Evolutionary conservation across 495 filamentous ascomycete genomes (phyloP).

Genomic region (Friedmanniomyces simplex): DNA sequence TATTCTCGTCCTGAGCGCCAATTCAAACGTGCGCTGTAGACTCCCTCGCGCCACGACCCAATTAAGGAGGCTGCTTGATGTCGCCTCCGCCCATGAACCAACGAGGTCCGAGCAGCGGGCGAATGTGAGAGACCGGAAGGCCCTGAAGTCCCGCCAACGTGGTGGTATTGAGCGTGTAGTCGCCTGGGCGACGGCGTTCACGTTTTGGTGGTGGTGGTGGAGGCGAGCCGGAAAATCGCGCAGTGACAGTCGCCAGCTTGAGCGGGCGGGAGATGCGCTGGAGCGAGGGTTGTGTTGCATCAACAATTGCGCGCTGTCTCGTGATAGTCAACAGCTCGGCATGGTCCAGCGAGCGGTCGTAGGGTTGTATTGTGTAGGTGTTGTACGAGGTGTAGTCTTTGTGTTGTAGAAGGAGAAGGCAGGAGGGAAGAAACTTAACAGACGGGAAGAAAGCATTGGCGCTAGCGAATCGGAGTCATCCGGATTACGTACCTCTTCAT

Average conservation of each 20-base stretch:
- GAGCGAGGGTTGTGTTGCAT: background rate
- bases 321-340: constrained; percentile 3
- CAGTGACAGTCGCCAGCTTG: constrained; percentile 8
- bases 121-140: constrained; percentile 66
- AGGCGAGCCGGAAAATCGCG: background rate
- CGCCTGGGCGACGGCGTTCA: constrained; percentile 11
- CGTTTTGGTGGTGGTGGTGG: background rate
- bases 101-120: constrained; percentile 87
- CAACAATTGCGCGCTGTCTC: background rate
- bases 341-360: background rate
- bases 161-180: constrained; percentile 44
- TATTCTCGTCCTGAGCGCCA: background rate
- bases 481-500: too few species aligned
- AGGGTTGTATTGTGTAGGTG: background rate
- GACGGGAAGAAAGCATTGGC: too few species aligned
- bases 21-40: background rate
- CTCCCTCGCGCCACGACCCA: constrained; percentile 32
- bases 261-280: background rate
- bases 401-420: background rate
- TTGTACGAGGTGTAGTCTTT: background rate
- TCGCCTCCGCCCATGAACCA: constrained; percentile 94
- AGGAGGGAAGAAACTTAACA: background rate
- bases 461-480: too few species aligned
- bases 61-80: constrained; percentile 97
- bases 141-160: constrained; percentile 94